phyloP scores from a whole-genome alignment of 2,329 filamentous ascomycete species.

The Venturiaceae sp. region DNA sequence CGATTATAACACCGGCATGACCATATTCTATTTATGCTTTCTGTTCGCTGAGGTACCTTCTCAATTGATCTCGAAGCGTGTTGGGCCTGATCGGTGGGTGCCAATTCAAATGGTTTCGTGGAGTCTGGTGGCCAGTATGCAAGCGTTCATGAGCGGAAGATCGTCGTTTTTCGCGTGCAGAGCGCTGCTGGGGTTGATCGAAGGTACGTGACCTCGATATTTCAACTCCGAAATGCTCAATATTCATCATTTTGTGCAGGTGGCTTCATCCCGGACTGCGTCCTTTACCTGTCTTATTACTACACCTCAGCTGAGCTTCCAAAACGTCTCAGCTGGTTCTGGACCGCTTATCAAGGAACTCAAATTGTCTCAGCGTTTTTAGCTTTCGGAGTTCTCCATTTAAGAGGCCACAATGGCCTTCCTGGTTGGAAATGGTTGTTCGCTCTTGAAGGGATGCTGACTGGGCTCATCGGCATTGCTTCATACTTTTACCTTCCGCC shows the following conservation, averaged over 20 bases:
- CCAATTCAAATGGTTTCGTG: conserved; percentile 21
- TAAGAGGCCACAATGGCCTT: conserved; percentile 16
- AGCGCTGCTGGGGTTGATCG: conserved; percentile 14
- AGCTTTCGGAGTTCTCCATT: conserved; percentile 18
- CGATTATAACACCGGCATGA: conserved; percentile 34
- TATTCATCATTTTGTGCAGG: background rate
- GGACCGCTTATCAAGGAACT: conserved; percentile 30
- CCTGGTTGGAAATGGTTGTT: conserved; percentile 19
- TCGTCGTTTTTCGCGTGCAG: conserved; percentile 15
- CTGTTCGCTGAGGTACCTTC: conserved; percentile 24
- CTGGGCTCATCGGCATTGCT: conserved; percentile 17
- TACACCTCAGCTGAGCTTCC: conserved; percentile 60
- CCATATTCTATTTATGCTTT: conserved; percentile 10
- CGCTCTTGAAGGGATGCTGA: conserved; percentile 21
- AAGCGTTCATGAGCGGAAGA: conserved; percentile 17
- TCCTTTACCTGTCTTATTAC: conserved; percentile 60
- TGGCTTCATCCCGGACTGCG: conserved; percentile 41
- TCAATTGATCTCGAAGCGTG: conserved; percentile 18
- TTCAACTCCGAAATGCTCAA: background rate
- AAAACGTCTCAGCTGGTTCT: conserved; percentile 54
- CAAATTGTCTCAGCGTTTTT: conserved; percentile 20
- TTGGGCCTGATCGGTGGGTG: conserved; percentile 16
- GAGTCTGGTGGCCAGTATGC: conserved; percentile 14
- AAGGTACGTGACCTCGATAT: conserved; percentile 7
- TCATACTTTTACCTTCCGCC: conserved; percentile 21